These are phyloP conservation scores for Mortierella sp. DNA, from an alignment of 371 early-diverging fungal species.

Conservation along the genomic window DNA sequence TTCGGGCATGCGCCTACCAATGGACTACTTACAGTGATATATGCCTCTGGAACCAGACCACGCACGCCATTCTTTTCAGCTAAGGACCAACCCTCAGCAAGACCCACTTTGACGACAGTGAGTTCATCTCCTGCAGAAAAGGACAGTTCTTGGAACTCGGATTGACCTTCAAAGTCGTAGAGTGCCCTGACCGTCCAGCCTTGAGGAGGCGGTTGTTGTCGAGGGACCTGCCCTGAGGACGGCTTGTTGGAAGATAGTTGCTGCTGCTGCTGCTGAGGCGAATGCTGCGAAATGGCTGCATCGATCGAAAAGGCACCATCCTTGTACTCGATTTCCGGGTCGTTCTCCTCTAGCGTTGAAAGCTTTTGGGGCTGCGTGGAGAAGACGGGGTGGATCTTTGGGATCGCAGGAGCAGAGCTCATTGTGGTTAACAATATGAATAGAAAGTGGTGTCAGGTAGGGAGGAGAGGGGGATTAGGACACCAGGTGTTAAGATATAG, in stretches of 20 bases:
- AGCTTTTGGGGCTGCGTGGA: conserved; percentile 27
- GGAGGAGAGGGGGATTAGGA: neutral
- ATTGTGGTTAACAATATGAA: conserved; percentile 9
- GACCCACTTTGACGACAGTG: conserved; percentile 48
- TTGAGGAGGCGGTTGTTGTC: conserved; percentile 45
- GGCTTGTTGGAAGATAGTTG: neutral
- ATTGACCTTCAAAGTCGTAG: conserved; percentile 50
- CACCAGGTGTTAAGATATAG: conserved; percentile 1
- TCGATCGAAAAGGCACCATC: conserved; percentile 43
- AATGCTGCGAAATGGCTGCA: conserved; percentile 13
- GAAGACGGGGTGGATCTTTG: conserved; percentile 48
- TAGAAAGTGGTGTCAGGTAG: neutral
- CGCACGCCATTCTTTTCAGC: conserved; percentile 55
- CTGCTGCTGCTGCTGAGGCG: conserved; percentile 6
- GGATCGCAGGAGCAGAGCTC: conserved; percentile 46
- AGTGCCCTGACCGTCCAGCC: conserved; percentile 52
- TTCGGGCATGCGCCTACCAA: neutral
- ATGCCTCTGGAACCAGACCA: conserved; percentile 56
- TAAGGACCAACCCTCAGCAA: conserved; percentile 58
- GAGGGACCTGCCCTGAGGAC: conserved; percentile 16
- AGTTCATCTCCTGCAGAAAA: conserved; percentile 56
- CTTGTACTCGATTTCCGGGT: conserved; percentile 35
- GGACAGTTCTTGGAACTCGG: conserved; percentile 53
- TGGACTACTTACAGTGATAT: conserved; percentile 51
- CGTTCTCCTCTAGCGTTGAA: conserved; percentile 14